Evolutionary conservation across 208 protist species (phyloP), one percentile per base, ranked within the genome.

Genomic region (Leishmania braziliensis): DNA sequence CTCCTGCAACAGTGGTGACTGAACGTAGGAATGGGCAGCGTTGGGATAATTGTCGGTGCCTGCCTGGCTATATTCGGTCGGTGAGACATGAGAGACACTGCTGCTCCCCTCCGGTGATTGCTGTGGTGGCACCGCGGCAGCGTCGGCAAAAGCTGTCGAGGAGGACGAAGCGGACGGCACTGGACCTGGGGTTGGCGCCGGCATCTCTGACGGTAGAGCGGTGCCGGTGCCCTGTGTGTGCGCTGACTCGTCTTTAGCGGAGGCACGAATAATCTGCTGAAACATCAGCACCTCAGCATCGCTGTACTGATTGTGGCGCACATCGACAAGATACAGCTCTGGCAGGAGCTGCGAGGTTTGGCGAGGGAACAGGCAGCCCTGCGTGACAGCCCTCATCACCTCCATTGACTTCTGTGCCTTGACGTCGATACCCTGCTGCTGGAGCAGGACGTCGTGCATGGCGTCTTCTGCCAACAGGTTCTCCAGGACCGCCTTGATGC

Each of bases 401-500:
- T 65, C 81, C 56, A 50, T 23, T 16, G 75, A 69, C 18, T 71
- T 77, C 23, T 76, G 81, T 26, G 69, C 75, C 69, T 68, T 84
- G 39, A 70, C 53, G 46, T 82, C 79, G 75, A 84, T 23, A 51
- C 81, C 81, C 33, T 84, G 81, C 56, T 84, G 81, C 33, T 72
- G 81, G 26, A 84, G 75, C 56, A 84, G 65, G 43, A 80, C 81
- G 29, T 84, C 69, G 6, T 77, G 81, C 75, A 62, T 84, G 26
- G 81, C 81, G 51, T 84, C 81, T n/a, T 60, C 39, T 60, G 89
- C 83, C 36, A 88, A 48, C 70, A 89, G 65, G 46, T 70, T 53
- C 48, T 78, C 66, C 33, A 92, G 33, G 70, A 89, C 85, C 18
- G 84, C 83, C 58, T 83, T 76, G 14, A 90, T 72, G 12, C 87